phyloP scores from a whole-genome alignment of 306 rosid genomes.

The Malus fusca region DNA sequence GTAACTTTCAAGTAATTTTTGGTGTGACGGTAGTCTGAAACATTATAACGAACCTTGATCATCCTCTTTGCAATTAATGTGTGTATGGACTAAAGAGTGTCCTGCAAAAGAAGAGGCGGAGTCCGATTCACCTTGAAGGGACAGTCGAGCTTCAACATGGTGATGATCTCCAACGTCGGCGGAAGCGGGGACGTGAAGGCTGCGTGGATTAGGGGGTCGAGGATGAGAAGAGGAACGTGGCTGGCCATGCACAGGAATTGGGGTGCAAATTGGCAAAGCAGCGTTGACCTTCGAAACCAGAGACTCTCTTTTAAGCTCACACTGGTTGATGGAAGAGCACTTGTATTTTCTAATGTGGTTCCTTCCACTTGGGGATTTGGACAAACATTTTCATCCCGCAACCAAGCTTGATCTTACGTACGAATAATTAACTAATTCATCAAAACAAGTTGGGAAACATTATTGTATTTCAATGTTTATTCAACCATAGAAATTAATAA shows the following conservation, averaged over 20 bases:
- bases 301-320: constrained; percentile 62
- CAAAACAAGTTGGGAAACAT: not conserved
- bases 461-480: not conserved
- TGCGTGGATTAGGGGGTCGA: constrained; percentile 55
- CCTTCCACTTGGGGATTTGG: constrained; percentile 81
- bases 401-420: constrained; percentile 37
- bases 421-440: no score
- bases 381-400: constrained; percentile 58
- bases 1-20: no score
- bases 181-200: constrained; percentile 64
- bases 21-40: no score
- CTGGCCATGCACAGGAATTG: constrained; percentile 70
- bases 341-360: constrained; percentile 43
- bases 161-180: constrained; percentile 76
- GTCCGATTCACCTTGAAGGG: constrained; percentile 77
- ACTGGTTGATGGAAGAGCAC: constrained; percentile 44
- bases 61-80: not conserved
- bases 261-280: constrained; percentile 88
- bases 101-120: constrained; percentile 73
- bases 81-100: constrained; percentile 33
- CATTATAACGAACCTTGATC: no score
- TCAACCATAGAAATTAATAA: not conserved
- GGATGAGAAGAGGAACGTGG: constrained; percentile 34
- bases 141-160: constrained; percentile 66
- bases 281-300: constrained; percentile 45